Evolutionary conservation across 1,139 yeast species (phyloP), one percentile per base, ranked within the genome.

Genomic region (Geotrichum klebahnii): DNA sequence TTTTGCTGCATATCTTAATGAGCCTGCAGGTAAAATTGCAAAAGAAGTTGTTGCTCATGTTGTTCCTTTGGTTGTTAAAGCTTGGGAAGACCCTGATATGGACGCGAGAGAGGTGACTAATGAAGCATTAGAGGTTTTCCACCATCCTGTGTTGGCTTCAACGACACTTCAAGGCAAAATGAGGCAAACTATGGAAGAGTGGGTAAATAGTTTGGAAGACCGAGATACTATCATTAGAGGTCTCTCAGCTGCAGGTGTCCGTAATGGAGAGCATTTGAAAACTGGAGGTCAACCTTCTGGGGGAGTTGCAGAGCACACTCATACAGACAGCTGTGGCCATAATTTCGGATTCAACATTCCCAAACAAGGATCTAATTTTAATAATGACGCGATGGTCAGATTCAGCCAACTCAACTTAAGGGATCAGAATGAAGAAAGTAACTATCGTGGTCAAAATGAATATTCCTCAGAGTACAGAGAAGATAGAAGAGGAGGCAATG

Each of bases 1-100:
- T 43, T 60, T 60, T 47, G 56, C 62, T 6, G 36, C 57, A n/a
- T 58, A 59, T 33, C 51, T 60, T 12, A 59, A 68, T 29, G 70
- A 66, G 20, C 62, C 61, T 2, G 81, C 79, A 17, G 80, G 80
- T 6, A 66, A 66, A 41, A 75, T 75, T 5, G 81, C 81, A 2
- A 66, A 73, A 50, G 78, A 74, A 1, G 64, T 76, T 61, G 68
- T 78, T 52, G 74, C 74, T 73, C 69, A 73, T 50, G 79, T 79
- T 34, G 75, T 77, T 1, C 77, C 77, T 8, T 74, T 77, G 70
- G 76, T 76, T 19, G 57, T 58, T 8, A 48, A 52, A 14, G 63
- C 63, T 3, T 60, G 63, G 63, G 56, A 51, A 10, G 58, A 60
- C 42, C 24, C 41, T 8, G 22, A 38, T 22, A 48, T 59, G 12